phyloP scores from a whole-genome alignment of 441 rosid genomes.

The Eruca vesicaria region DNA sequence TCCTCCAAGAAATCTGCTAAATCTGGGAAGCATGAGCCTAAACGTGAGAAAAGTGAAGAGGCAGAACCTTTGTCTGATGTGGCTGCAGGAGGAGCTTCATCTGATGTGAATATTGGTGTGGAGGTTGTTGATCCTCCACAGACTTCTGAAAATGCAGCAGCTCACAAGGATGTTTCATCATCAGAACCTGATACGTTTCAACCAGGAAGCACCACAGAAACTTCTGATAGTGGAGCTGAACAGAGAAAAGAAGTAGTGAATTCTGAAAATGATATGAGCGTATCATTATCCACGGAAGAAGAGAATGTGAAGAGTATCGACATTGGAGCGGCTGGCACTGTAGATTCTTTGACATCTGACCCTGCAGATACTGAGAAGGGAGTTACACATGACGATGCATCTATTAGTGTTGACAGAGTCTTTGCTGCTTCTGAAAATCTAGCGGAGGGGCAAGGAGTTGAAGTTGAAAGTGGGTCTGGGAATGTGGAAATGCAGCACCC shows the following conservation, averaged over 20 bases:
- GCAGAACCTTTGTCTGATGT: slow-evolving; percentile 32
- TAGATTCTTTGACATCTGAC: slow-evolving; percentile 30
- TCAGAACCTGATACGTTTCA: slow-evolving; percentile 36
- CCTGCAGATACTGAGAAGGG: slow-evolving; percentile 41
- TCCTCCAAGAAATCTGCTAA: slow-evolving; percentile 68
- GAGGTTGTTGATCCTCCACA: slow-evolving; percentile 43
- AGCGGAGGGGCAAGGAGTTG: slow-evolving; percentile 31
- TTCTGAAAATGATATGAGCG: slow-evolving; percentile 37
- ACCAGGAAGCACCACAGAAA: slow-evolving; percentile 17
- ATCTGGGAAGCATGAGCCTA: slow-evolving; percentile 58
- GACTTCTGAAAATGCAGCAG: slow-evolving; percentile 40
- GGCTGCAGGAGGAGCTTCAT: slow-evolving; percentile 43
- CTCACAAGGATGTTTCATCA: slow-evolving; percentile 40
- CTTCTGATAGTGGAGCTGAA: slow-evolving; percentile 32
- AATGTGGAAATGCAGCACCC: slow-evolving; percentile 39
- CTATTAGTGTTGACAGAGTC: slow-evolving; percentile 20
- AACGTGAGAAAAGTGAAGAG: slow-evolving; percentile 42
- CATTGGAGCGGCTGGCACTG: slow-evolving; percentile 23
- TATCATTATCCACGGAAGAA: slow-evolving; percentile 36
- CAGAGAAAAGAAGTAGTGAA: slow-evolving; percentile 23
- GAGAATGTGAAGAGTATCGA: slow-evolving; percentile 34
- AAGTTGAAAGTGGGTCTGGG: slow-evolving; percentile 35
- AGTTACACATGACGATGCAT: slow-evolving; percentile 32
- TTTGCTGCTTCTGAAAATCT: slow-evolving; percentile 27
- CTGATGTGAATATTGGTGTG: slow-evolving; percentile 39